These are phyloP conservation scores for sunflower (Helianthus annuus) DNA, from an alignment of 129 eudicot species.

Conservation along the genomic window HanXRQr2.0-SUNRISE NC_035435.2:130875296-130875795, in stretches of 20 bases:
- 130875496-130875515: slow-evolving; percentile 7
- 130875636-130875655: slow-evolving; percentile 5
- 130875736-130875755: slow-evolving; percentile 95
- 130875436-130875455: background rate
- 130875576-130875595: slow-evolving; percentile 96
- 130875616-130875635: slow-evolving; percentile 11
- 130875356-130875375: too few species aligned
- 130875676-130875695: slow-evolving; percentile 76
- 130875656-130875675: slow-evolving; percentile 71
- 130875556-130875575: slow-evolving; percentile 98
- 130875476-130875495: background rate
- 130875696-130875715: slow-evolving; percentile 81
- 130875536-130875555: slow-evolving; percentile 98
- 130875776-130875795: background rate
- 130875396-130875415: too few species aligned
- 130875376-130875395: too few species aligned
- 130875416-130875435: background rate
- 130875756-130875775: slow-evolving; percentile 53
- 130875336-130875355: too few species aligned
- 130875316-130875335: too few species aligned
- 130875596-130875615: slow-evolving; percentile 30
- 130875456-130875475: slow-evolving; percentile 9
- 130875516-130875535: slow-evolving; percentile 60
- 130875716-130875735: slow-evolving; percentile 88
- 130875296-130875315: too few species aligned